Base-by-base conservation (phyloP, 1,284 basidiomycete genomes). In the Fomitopsis palustris region DNA sequence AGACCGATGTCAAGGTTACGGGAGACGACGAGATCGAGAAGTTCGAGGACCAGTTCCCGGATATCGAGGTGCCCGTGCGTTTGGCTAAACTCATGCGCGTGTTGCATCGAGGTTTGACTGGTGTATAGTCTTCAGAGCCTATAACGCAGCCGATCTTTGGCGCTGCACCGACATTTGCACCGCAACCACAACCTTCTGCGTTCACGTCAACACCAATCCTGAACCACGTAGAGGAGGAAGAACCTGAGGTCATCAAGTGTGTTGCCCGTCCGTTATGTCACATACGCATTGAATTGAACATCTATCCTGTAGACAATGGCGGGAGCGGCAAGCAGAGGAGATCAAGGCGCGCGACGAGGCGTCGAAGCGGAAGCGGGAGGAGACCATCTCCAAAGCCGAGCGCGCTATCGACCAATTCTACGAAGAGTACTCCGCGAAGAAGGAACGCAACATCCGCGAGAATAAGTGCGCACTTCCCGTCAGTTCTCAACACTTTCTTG, bases 401-500 rank as follows among this genome's bases (percentile, higher is more conserved):
- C 86, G 88, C 68, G 84, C 92, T 31, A 98, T 99, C 65, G 97
- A 99, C 76, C 85, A 91, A 69, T 99, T 98, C 74, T 99, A 99
- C 74, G 93, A 95, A 70, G 88, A 93, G 58, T 98, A 99, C 75
- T 87, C 95, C 58, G 81, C 83, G 64, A 91, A 93, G 79, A 98
- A 97, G 80, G 94, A 96, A 78, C 87, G 87, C 72, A 92, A 88
- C 69, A 98, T 99, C 68, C 81, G 90, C 54, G 88, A 95, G 74
- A 99, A 99, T 84, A 99, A 99, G 95, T 96, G 64, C 69, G 90
- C 25, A 27, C 45, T 4, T 21, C 42, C 42, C 19, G 9, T 17
- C 23, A 12, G 8, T 27, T 16, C 25, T 23, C 41, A n/a, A n/a
- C 53, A 27, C 23, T 45, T 2, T 27, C 14, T 37, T 43, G n/a